Base-by-base conservation (phyloP, 208 protist species). In the Zelonia costaricensis region DNA sequence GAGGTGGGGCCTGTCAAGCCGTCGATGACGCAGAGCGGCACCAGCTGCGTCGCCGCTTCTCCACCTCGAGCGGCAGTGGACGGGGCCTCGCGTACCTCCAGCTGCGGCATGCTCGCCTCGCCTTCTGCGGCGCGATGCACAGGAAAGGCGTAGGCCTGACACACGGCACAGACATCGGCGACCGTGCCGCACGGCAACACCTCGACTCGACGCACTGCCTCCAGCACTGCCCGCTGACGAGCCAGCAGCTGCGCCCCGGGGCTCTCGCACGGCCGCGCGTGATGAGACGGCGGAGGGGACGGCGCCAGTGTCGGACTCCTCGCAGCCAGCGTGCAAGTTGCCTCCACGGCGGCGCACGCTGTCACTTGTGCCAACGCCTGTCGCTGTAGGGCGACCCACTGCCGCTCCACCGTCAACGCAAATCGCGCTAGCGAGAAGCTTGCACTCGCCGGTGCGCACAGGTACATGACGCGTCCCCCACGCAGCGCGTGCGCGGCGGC, bases 11-110 rank as follows among this genome's bases (percentile, higher is more conserved):
- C 85, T 23, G 63, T 51, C 33, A 71, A 47, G 2, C 82, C 77
- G 10, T 84, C 72, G 12, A 84, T 69, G 20, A 93, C 51, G 13
- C 88, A 67, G 40, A 93, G 70, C 6, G 86, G 86, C 0, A 65
- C 42, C 38, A 1, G 31, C 18, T 31, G 13, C n/a, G 22, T 10
- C 36, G 42, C 20, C 22, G 49, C 13, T 18, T 2, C 8, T 8
- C 52, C 20, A 15, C 12, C 49, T 27, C 18, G 1, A 23, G 15
- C 16, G 1, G 54, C 12, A n/a, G 62, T 3, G 8, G 53, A 16
- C 23, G 22, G 20, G 3, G 62, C 52, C 30, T 6, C 20, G n/a
- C n/a, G n/a, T n/a, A n/a, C n/a, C n/a, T n/a, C n/a, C n/a, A n/a
- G n/a, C n/a, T n/a, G n/a, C n/a, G n/a, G n/a, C n/a, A n/a, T n/a